Base-by-base conservation (phyloP, 2,329 filamentous ascomycete species). In the Corynespora cassiicola region DNA sequence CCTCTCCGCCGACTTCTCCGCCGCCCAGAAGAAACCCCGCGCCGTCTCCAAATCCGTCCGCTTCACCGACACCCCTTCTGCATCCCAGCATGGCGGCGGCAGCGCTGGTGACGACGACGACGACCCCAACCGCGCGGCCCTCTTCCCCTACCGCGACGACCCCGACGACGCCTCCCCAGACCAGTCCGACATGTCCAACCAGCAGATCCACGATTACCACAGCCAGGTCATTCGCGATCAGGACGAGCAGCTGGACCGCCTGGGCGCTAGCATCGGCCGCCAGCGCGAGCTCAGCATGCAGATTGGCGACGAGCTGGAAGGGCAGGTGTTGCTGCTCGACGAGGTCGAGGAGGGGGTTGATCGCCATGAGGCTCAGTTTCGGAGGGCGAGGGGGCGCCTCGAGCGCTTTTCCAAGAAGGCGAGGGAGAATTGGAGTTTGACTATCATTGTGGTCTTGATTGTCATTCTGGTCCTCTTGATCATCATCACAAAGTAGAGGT, bases 271-370 rank as follows among this genome's bases (percentile, higher is more conserved):
- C 41, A 96, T 99, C 54, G 81, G 88, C 4, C 82, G 94, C 24
- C 94, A 97, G 74, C 79, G 95, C 32, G 89, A 97, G 73, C 77
- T 99, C 46, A 91, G 87, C 63, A 95, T 96, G 74, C 89, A 94
- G 73, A 97, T 99, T 59, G 92, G 94, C 19, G 88, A 96, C 66
- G 94, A 99, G 76, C 78, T 99, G 22, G 94, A 97, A 57, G 86
- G 84, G 54, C 94, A 99, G 60, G 87, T 95, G 23, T 79, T 86
- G 54, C 77, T 99, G 76, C 76, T 99, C 19, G 92, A 96, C 65
- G 92, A 96, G 58, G 84, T 95, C 28, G 94, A 97, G 62, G 80
- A 80, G 28, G 80, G 86, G 14, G 87, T 91, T 6, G 90, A 96
- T 65, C 76, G 91, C 41, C 91, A 97, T 71, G 81, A 86, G 65